phyloP scores from a whole-genome alignment of 1,284 basidiomycete species.

The Malassezia nana region DNA sequence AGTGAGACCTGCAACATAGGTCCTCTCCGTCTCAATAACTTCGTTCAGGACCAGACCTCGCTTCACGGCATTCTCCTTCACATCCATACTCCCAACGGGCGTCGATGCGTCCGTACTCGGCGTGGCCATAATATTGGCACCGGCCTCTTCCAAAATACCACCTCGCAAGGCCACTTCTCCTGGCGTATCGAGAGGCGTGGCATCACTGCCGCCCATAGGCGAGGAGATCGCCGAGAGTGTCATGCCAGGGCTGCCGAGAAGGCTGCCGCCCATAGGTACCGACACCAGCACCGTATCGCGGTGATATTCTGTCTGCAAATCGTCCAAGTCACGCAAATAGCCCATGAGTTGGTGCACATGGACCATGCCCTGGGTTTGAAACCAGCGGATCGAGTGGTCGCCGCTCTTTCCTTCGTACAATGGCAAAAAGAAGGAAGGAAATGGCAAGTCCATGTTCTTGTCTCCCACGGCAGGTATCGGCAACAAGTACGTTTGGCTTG shows the following conservation, averaged over 20 bases:
- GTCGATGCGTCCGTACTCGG: background rate
- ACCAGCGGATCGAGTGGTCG: background rate
- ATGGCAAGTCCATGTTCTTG: background rate
- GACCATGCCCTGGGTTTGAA: background rate
- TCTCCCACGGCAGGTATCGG: background rate
- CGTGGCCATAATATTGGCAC: background rate
- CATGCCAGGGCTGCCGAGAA: background rate
- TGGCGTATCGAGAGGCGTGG: background rate
- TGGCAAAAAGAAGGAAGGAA: slow-evolving; percentile 11
- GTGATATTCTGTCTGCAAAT: slow-evolving; percentile 52
- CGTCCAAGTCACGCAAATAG: slow-evolving; percentile 87
- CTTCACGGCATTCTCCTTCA: slow-evolving; percentile 43
- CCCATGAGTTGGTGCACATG: slow-evolving; percentile 59
- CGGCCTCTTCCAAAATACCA: slow-evolving; percentile 3
- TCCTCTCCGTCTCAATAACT: slow-evolving; percentile 70
- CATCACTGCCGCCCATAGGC: background rate
- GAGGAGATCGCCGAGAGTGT: background rate
- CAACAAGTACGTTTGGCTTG: background rate
- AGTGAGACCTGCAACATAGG: slow-evolving; percentile 82
- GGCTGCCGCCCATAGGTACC: background rate
- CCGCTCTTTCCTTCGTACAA: background rate
- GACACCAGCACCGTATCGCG: background rate
- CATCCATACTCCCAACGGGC: slow-evolving; percentile 5
- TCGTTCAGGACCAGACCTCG: slow-evolving; percentile 47
- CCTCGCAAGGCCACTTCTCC: background rate